phyloP scores from a whole-genome alignment of 305 asterid genomes.

The Solanum hybrid region DNA sequence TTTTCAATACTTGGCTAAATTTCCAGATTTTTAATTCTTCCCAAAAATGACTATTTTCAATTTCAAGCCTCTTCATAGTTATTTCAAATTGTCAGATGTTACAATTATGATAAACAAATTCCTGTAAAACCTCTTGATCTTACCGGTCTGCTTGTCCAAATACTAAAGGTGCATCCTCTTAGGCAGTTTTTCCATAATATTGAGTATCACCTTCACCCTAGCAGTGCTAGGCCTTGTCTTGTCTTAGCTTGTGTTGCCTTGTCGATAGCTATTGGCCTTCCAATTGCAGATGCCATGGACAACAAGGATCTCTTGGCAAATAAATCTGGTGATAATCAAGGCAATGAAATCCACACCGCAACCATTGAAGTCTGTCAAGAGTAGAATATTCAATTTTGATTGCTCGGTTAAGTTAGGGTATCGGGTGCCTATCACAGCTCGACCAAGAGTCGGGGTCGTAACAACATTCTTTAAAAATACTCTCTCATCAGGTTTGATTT shows the following conservation, averaged over 20 bases:
- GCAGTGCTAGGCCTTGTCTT: neutral
- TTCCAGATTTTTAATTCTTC: too few species aligned
- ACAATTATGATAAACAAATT: too few species aligned
- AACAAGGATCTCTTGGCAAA: neutral
- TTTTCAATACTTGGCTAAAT: too few species aligned
- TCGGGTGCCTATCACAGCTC: neutral
- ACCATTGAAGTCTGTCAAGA: neutral
- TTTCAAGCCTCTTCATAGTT: too few species aligned
- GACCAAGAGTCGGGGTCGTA: neutral
- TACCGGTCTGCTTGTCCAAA: too few species aligned
- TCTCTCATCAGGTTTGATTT: neutral
- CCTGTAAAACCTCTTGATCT: too few species aligned
- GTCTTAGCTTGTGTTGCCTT: neutral
- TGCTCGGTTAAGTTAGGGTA: neutral
- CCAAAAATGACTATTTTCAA: too few species aligned
- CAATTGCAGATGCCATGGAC: neutral
- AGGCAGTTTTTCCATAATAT: too few species aligned
- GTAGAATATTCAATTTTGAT: neutral
- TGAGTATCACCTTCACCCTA: too few species aligned
- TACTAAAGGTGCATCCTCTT: too few species aligned
- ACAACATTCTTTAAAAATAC: neutral
- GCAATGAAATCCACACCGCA: neutral
- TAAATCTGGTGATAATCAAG: neutral
- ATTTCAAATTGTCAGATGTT: too few species aligned
- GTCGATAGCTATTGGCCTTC: neutral